Base-by-base conservation (phyloP, 345 rosid species). In the Salix viminalis region DNA sequence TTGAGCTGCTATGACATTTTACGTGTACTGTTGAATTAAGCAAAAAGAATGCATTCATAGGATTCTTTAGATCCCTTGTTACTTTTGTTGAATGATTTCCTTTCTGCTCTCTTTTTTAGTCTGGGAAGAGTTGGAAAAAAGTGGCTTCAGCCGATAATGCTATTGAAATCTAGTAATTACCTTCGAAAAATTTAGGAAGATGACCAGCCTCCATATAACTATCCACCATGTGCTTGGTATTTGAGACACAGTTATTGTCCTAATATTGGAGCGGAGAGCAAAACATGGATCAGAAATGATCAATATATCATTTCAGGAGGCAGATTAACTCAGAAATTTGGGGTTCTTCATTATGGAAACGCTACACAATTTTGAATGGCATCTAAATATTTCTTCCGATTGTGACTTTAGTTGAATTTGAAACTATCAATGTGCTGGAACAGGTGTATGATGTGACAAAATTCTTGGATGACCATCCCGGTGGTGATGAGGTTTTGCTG, bases 401-500 rank as follows among this genome's bases (percentile, higher is more conserved):
- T 67, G 3, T 14, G 4, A 24, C 11, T 19, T 19, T 14, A 39
- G 23, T 23, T 37, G 24, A 18, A 36, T 1, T 19, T 30, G 24
- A 36, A 11, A 9, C 62, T 37, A 62, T 42, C 37, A 30, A 24
- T 28, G 32, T 58, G 30, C 4, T 69, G 65, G 41, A 46, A 67
- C 75, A 79, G 82, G 79, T 79, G 23, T 79, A 75, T 7, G 71
- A 79, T 15, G 79, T 79, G 44, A 74, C 82, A 8, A 79, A 79
- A 69, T 79, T 79, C 71, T 64, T 79, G 82, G 82, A 79, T 12
- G 82, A 79, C 67, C 82, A 79, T 65, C 82, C 82, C n/a, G 82
- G 82, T 39, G 82, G 82, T 28, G 82, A 79, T 26, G 82, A 79
- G 61, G 78, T 79, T 54, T 75, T 79, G 72, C 65, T 79, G 60